Evolutionary conservation across 139 green algal genomes (phyloP), one percentile per base, ranked within the genome.

Genomic region (Picochlorum sp.): DNA sequence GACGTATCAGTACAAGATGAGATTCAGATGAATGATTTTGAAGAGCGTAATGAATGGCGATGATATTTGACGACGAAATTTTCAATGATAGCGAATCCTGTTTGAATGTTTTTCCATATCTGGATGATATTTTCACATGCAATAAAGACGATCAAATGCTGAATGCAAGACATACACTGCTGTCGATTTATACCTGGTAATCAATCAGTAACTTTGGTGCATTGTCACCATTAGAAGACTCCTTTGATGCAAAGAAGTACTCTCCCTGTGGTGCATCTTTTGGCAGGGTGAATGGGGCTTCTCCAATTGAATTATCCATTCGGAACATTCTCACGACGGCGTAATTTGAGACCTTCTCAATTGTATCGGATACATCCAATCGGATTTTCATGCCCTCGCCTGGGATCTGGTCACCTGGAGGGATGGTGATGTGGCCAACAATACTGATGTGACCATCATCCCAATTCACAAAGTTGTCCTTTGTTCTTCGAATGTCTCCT

Each of bases 1-100:
- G 13, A 59, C 41, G n/a, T 65, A 65, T 59, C 16, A 16, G 20
- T 65, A 65, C 6, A 28, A 65, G 56, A 20, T 62, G 16, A 62
- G 20, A 62, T 62, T 62, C 56, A 20, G 56, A 23, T 62, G 56
- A 62, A 47, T 58, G 18, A 56, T 21, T 20, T 56, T 56, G 6
- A 21, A 56, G 18, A 21, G 49, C 13, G 49, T 20, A 24, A 21
- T 20, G 49, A 56, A 56, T 24, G 49, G 49, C 49, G n/a, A 20
- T 56, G 49, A 21, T 24, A 21, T 20, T 24, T 9, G 49, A 56
- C 18, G 49, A 56, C 18, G n/a, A 21, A 24, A 20, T 20, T 56
- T 24, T 56, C n/a, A 20, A 56, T 9, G 49, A 56, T 20, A 21
- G n/a, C 34, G 8, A 41, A 3, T 11, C 34, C 34, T 41, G 34